Evolutionary conservation across 768 basidiomycete genomes (phyloP), one percentile per base, ranked within the genome.

Genomic region (Termitomyces sp.): DNA sequence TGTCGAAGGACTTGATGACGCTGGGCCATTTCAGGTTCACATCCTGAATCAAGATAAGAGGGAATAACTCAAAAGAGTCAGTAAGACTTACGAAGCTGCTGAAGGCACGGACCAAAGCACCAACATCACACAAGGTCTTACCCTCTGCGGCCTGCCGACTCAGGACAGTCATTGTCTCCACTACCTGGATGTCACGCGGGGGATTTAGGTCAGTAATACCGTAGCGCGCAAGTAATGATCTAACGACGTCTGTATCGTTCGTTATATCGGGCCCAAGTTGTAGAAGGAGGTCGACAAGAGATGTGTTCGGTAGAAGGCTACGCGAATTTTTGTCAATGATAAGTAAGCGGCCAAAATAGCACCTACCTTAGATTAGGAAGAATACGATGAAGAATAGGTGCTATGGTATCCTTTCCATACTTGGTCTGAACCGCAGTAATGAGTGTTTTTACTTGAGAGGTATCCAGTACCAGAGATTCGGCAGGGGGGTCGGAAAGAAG

Each of bases 1-100:
- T 80, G 75, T 98, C 96, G 65, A 96, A 96, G 3, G 89, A 82
- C 60, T 85, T 84, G 66, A 98, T 86, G 59, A 93, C 84, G 55
- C 76, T 82, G 33, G 91, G 78, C 91, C 93, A 96, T 64, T 90
- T 82, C 53, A 95, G 70, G 30, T 76, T 73, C 50, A 78, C 78
- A 62, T 82, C 80, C 91, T 93, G 19, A 59, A 50, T 50, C 15
- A 59, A 59, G 48, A 62, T 48, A 61, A 55, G 45, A 58, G 33
- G 30, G 28, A 42, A 44, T 40, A 26, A 23, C 3, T 43, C 48
- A 21, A 31, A 38, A 35, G 58, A 57, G 54, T 50, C 26, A 57
- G 12, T 37, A 51, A 38, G 41, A 81, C 88, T 74, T 68, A 93
- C 91, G 61, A 89, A 84, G 70, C 83, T 86, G 57, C 78, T 78